Conservation (phyloP, 1,284 basidiomycete species). For the Rhodotorula sp. region DNA sequence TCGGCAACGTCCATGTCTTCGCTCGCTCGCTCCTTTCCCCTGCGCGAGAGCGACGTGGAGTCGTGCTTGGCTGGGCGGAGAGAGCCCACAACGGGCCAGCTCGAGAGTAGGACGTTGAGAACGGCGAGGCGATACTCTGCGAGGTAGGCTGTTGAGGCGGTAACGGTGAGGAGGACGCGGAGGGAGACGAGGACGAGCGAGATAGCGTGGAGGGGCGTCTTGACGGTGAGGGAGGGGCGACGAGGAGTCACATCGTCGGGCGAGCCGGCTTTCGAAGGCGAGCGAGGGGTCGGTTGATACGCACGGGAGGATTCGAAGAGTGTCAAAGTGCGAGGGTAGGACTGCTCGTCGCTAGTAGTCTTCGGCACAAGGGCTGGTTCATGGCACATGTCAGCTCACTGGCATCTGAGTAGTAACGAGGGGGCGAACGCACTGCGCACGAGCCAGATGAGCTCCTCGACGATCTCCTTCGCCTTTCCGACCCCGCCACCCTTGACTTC, state of each 20-base stretch:
- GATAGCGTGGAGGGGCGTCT: conserved; percentile 12
- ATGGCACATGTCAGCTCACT: no score
- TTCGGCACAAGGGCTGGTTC: conserved; percentile 19
- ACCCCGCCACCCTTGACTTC: conserved; percentile 18
- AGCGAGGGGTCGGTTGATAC: conserved; percentile 4
- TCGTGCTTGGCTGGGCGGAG: background rate
- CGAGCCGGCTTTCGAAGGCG: background rate
- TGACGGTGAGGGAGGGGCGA: conserved; percentile 13
- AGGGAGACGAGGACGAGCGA: conserved; percentile 14
- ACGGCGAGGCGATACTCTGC: conserved; percentile 15
- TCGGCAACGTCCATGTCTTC: background rate
- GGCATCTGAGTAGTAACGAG: no score
- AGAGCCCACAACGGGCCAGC: conserved; percentile 18
- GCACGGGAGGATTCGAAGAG: conserved; percentile 19
- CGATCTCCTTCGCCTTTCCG: conserved; percentile 34
- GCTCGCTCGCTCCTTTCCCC: conserved; percentile 17
- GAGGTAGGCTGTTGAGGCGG: conserved; percentile 15
- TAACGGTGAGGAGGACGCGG: conserved; percentile 18
- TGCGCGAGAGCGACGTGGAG: background rate
- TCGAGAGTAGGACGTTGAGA: conserved; percentile 15
- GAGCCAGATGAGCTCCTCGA: conserved; percentile 23
- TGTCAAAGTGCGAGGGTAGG: conserved; percentile 16
- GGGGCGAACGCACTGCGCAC: conserved; percentile 16
- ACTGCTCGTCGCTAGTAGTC: background rate
- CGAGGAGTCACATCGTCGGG: background rate